Conservation (phyloP, 2,329 filamentous ascomycete genomes). For the Pseudogymnoascus verrucosus region DNA sequence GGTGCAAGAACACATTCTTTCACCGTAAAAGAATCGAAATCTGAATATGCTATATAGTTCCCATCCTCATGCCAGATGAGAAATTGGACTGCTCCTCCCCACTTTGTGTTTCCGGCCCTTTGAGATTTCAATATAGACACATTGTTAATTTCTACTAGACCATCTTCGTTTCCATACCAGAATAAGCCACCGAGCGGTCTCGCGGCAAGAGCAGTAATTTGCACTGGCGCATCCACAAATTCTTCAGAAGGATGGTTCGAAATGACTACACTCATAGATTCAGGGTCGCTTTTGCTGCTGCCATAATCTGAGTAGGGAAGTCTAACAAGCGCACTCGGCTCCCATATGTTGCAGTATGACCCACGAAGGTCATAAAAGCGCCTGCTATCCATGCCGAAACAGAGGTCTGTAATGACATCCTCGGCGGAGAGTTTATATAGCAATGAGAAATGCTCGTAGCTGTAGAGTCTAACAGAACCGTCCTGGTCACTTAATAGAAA, state of each 20-base stretch:
- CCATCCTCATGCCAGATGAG: not conserved
- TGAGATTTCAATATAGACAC: not conserved
- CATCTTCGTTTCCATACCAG: slow-evolving; percentile 11
- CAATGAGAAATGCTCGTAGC: slow-evolving; percentile 12
- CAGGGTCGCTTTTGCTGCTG: not conserved
- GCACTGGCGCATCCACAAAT: not conserved
- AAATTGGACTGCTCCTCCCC: not conserved
- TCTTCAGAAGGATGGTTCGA: slow-evolving; percentile 4
- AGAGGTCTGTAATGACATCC: slow-evolving; percentile 10
- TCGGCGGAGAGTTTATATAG: slow-evolving; percentile 13
- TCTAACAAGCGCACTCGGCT: slow-evolving; percentile 18
- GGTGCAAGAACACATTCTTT: not conserved
- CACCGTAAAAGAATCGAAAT: not conserved
- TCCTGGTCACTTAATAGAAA: slow-evolving; percentile 10
- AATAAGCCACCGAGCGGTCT: not conserved
- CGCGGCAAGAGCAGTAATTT: slow-evolving; percentile 11
- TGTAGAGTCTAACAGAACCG: slow-evolving; percentile 12
- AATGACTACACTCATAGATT: not conserved
- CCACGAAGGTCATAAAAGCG: slow-evolving; percentile 20
- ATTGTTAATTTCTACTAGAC: not conserved
- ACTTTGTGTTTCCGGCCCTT: not conserved
- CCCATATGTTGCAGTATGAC: slow-evolving; percentile 21
- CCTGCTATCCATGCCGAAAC: slow-evolving; percentile 19
- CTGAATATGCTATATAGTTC: not conserved
- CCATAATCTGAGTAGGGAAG: slow-evolving; percentile 14